Percentiles rank a stretch among this genome's conserved stretches.
Conservation (phyloP, 75 land plant genomes). For the Cryptomeria japonica region DNA sequence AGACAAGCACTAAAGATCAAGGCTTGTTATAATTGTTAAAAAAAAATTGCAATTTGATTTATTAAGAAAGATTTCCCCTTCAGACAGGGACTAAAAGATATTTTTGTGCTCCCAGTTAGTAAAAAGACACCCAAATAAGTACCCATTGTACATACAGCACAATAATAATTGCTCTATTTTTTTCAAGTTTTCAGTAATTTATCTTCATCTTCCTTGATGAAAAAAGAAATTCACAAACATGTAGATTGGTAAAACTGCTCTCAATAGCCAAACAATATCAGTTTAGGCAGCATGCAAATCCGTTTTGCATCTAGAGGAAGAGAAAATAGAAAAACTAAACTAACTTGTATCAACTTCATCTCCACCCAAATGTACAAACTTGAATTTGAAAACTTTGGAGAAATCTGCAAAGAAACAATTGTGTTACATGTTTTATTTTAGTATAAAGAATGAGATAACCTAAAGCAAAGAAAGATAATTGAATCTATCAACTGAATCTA, state of each 20-base stretch:
- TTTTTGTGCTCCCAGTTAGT: neutral
- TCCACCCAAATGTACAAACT: conserved; percentile 91
- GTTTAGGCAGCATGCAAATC: neutral
- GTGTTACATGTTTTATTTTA: neutral
- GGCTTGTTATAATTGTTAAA: neutral
- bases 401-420: conserved; percentile 61
- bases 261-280: neutral
- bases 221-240: neutral
- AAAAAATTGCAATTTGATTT: neutral
- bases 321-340: conserved; percentile 14
- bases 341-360: conserved; percentile 96
- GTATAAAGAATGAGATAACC: neutral
- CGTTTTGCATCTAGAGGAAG: neutral
- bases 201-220: neutral
- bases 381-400: conserved; percentile 80
- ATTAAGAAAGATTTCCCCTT: neutral
- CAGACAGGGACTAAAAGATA: neutral
- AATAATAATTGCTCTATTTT: neutral
- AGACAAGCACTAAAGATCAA: neutral
- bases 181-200: neutral
- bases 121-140: neutral
- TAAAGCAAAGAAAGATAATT: neutral
- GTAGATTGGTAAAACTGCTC: neutral
- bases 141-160: neutral
- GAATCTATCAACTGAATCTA: neutral